Evolutionary conservation across 768 basidiomycete genomes (phyloP), one percentile per base, ranked within the genome.

Genomic region (Tremella mesenterica): DNA sequence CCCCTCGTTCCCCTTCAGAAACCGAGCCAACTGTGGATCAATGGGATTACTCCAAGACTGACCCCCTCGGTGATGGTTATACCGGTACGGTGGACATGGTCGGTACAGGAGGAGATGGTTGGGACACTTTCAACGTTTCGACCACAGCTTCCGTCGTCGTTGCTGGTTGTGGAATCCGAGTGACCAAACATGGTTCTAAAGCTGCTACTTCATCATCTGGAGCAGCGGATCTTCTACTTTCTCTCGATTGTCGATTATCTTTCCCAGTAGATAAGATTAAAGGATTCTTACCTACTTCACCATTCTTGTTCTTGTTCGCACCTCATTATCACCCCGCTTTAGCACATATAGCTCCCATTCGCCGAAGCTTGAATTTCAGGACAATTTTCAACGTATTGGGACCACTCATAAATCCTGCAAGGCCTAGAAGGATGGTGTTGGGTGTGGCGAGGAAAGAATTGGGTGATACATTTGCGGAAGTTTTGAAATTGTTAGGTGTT

Each of bases 321-420:
- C 85, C 90, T 0, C 85, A 92, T 69, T 96, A 90, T 74, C 91
- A 97, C 73, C 92, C 92, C 1, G 73, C 85, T 0, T 79, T 96
- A 44, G 87, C 85, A 4, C 75, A 80, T 52, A 78, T 97, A 59
- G 85, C 85, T 0, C 90, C 93, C 0, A 81, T 85, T 67, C 85
- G 93, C 50, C 86, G 85, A 64, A 76, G 82, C 0, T 81, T 97
- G 49, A 89, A 90, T 43, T 96, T 93, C 77, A 85, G 91, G 43
- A 96, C 93, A 8, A 84, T 99, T 77, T 96, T 95, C 80, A 97
- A 99, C 75, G 76, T 91, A 54, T 79, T 96, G 28, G 92, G 95
- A 0, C 95, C 93, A 0, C 80, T 97, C 33, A 85, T 93, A 74
- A 96, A 93, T 74, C 95, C 93, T 2, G 84, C 88, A 0, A 75